Conservation (phyloP, 768 basidiomycete genomes). For the Agaricus sinodeliciosus region DNA sequence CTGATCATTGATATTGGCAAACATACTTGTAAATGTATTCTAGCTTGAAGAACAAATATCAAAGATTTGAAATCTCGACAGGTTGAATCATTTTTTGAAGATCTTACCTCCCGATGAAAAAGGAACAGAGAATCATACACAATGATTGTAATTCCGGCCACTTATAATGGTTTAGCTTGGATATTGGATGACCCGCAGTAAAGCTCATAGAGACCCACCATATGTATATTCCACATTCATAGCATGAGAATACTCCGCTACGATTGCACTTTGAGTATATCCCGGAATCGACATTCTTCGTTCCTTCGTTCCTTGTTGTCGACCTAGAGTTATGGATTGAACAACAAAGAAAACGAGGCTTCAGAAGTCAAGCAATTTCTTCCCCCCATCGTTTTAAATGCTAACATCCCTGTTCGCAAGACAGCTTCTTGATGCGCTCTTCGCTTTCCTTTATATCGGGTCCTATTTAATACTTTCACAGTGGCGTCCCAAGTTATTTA, state of each 20-base stretch:
- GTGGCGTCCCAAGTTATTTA: no score
- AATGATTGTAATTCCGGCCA: background rate
- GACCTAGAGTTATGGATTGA: no score
- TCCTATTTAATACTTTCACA: no score
- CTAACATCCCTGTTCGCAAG: no score
- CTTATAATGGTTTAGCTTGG: background rate
- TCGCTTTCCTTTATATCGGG: no score
- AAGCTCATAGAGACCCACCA: background rate
- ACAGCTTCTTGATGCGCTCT: no score
- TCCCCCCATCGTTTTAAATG: no score
- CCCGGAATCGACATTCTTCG: background rate
- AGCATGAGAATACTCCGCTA: background rate
- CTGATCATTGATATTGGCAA: background rate
- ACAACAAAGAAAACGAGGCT: no score
- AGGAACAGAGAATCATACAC: constrained; percentile 3
- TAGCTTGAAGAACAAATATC: background rate
- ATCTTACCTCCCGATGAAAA: background rate
- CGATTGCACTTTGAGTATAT: background rate
- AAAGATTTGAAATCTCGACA: background rate
- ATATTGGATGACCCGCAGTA: background rate
- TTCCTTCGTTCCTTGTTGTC: no score
- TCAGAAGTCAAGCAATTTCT: no score
- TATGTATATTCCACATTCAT: background rate
- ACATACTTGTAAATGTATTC: constrained; percentile 2
- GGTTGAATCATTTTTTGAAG: no score